Conservation (phyloP, 352 stramenopile genomes). For the Phytophthora vignae region DNA sequence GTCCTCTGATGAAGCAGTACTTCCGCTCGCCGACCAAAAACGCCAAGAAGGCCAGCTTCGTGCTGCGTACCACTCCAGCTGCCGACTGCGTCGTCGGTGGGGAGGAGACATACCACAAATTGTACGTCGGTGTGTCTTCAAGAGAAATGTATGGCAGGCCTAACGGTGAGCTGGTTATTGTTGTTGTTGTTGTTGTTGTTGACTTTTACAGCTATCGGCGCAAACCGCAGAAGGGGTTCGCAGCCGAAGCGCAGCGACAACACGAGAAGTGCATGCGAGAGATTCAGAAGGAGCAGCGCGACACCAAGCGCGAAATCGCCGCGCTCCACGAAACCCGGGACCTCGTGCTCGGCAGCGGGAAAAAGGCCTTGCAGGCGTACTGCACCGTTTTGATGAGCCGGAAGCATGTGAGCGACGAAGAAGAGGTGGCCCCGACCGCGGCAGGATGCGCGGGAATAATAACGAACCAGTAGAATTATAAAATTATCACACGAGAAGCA, state of each 20-base stretch:
- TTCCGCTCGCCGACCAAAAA: constrained; percentile 64
- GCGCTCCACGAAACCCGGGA: constrained; percentile 71
- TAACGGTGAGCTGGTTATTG: background rate
- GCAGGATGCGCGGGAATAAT: background rate
- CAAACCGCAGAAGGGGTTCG: constrained; percentile 56
- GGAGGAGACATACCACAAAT: constrained; percentile 84
- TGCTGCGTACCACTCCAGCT: constrained; percentile 79
- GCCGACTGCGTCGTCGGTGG: constrained; percentile 77
- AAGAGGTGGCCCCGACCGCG: constrained; percentile 26
- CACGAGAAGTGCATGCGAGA: constrained; percentile 67
- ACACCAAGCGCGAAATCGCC: constrained; percentile 65
- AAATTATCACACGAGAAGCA: background rate
- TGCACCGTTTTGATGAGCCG: constrained; percentile 71
- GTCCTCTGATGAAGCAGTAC: constrained; percentile 83
- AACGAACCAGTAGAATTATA: constrained; percentile 5
- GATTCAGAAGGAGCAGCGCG: constrained; percentile 66
- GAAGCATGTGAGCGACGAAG: constrained; percentile 46
- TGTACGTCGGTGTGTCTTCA: constrained; percentile 41
- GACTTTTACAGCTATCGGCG: constrained; percentile 48
- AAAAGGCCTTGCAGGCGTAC: constrained; percentile 77
- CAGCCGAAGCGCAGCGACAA: constrained; percentile 51
- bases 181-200: background rate
- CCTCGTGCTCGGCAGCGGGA: constrained; percentile 75
- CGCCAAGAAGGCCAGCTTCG: constrained; percentile 72
- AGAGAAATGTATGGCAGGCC: background rate